A percentile compares a stretch with the other conserved stretches of the same genome.
phyloP scores from a whole-genome alignment of 768 basidiomycete species.

The Podaxis rugospora region DNA sequence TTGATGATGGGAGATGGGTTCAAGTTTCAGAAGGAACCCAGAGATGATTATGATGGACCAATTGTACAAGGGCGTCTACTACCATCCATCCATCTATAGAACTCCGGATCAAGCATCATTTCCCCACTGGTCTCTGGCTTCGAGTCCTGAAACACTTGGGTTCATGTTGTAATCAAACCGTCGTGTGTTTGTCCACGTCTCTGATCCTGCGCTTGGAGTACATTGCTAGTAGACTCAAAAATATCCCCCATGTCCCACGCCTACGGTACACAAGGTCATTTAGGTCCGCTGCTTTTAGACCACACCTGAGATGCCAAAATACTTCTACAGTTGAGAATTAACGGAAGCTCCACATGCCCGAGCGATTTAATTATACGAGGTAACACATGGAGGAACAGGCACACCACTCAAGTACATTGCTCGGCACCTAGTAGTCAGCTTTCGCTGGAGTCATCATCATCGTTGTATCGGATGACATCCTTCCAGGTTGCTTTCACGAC shows the following conservation, averaged over 20 bases:
- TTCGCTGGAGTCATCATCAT: slow-evolving; percentile 1
- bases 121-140: slow-evolving; percentile 1
- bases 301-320: slow-evolving; percentile 8
- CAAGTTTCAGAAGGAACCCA: background rate
- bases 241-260: slow-evolving; percentile 1
- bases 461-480: slow-evolving; percentile 3
- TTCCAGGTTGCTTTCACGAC: slow-evolving; percentile 13
- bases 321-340: slow-evolving; percentile 6
- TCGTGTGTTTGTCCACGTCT: background rate
- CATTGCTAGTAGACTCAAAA: background rate
- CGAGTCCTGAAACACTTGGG: slow-evolving; percentile 4
- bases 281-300: background rate
- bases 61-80: background rate
- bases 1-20: slow-evolving; percentile 3
- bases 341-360: slow-evolving; percentile 2
- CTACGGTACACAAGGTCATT: background rate
- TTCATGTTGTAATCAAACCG: background rate
- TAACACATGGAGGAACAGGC: background rate
- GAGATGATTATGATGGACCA: slow-evolving; percentile 7
- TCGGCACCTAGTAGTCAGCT: background rate
- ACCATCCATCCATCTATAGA: background rate
- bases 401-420: background rate
- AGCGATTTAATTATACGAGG: background rate
- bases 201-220: background rate
- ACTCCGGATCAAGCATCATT: slow-evolving; percentile 1